Base-by-base conservation (phyloP, 441 rosid genomes). In the Dalechampia spathulata region DNA sequence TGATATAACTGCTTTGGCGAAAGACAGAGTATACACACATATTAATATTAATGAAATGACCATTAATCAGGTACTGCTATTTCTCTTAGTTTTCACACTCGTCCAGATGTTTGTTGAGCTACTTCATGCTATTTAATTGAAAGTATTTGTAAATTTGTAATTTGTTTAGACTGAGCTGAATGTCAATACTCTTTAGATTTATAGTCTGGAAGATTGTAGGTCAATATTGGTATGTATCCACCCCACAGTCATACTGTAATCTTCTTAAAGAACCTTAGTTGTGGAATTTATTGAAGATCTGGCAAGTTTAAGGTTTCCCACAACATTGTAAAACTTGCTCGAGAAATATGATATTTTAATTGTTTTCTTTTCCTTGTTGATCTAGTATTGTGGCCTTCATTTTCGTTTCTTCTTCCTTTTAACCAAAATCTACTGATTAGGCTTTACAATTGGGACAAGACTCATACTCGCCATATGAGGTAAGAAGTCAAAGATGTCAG, bases 1-100 rank as follows among this genome's bases (percentile, higher is more conserved):
- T 80, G 99, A 94, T 69, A 94, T 94, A 71, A 94, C 98, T 23
- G 96, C 99, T 59, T 74, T 94, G 81, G 98, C 98, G n/a, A 94
- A 88, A 75, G 96, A 90, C 70, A 84, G 77, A 68, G 86, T 86
- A 22, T 94, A 94, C 62, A 75, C 99, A 37, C 96, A 83, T 68
- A 78, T 94, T 74, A 80, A 72, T 75, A 93, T 94, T 38, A 84
- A 83, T 55, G 96, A 90, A 72, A 90, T 82, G 83, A 90, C 82
- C 11, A 74, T 94, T 64, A 90, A 84, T 67, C 96, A 88, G 98
- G 98, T 90, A 80, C 41, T 48, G 34, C 46, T 49, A 23, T 17
- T 23, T 23, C 22, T 39, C 15, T 10, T 34, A 22, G 22, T 46
- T 52, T 20, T 37, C 17, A 26, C 46, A 34, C 53, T 2, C 16